Evolutionary conservation across 2,329 filamentous ascomycete species (phyloP).

Genomic region (Alternaria rosae): DNA sequence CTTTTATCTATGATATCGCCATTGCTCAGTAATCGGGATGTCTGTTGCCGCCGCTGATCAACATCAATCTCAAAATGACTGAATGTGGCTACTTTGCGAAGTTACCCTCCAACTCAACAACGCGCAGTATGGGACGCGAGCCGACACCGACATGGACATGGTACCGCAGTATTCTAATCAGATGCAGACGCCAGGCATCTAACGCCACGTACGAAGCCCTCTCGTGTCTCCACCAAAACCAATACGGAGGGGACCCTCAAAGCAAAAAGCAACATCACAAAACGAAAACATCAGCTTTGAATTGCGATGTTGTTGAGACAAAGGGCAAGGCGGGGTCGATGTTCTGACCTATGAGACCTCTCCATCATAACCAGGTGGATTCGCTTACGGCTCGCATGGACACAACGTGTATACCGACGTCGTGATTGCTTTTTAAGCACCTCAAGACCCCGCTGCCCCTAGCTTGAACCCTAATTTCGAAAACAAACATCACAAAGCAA

Average conservation of each 20-base stretch:
- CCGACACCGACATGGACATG: neutral
- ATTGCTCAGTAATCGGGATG: neutral
- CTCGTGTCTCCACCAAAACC: neutral
- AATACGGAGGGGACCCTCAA: neutral
- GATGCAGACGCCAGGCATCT: neutral
- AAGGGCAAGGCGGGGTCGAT: neutral
- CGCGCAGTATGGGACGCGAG: neutral
- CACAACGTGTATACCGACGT: neutral
- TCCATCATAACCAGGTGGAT: neutral
- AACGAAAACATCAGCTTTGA: neutral
- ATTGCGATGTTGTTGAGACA: neutral
- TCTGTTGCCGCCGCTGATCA: neutral
- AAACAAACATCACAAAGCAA: constrained; percentile 3
- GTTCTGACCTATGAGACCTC: neutral
- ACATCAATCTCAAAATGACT: neutral
- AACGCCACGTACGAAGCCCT: neutral
- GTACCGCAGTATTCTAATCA: neutral
- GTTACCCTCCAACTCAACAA: neutral
- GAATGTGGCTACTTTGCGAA: neutral
- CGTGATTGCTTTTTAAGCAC: neutral
- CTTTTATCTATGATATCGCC: neutral
- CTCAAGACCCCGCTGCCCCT: neutral
- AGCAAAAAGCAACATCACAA: neutral
- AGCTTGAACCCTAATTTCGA: neutral
- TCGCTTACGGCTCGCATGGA: neutral